Evolutionary conservation across 805 yeast species (phyloP), one percentile per base, ranked within the genome.

Genomic region (Zygosaccharomyces bisporus): DNA sequence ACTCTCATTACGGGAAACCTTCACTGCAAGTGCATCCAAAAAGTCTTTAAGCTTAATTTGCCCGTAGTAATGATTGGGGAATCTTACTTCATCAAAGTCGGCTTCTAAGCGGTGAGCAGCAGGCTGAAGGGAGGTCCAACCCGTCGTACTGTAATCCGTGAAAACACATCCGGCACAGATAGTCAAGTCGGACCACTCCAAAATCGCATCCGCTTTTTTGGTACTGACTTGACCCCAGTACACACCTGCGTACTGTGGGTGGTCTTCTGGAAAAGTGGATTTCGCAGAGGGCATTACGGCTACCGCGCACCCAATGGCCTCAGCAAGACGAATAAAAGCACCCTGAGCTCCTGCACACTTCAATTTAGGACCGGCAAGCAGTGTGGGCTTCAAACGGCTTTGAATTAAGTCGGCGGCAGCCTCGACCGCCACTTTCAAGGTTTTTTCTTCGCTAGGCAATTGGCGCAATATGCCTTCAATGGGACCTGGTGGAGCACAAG

Each of bases 181-280:
- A 17, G 39, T 34, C 12, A 34, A 12, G 12, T 34, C 39, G 17
- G 39, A 34, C 39, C 39, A 34, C 13, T 34, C 29, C 14, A 34
- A 17, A 2, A 34, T 34, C 9, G 39, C 39, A 19, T 34, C 39
- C 6, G 39, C 39, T 3, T 34, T 34, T 12, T 19, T 34, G 2
- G 39, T 34, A n/a, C 39, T 34, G 1, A 34, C 39, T 13, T 34
- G 21, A 13, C 39, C 39, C 39, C 39, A 34, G 39, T 34, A 34
- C 8, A 34, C 39, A 3, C 39, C 39, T 14, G 25, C 39, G 12
- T 34, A 34, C 17, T 35, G 39, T 3, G 39, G 39, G 25, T 35
- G 39, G 7, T 35, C 39, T 20, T 35, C 39, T 3, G 39, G 39
- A 25, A 35, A 35, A 6, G 19, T 2, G 4, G 39, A 35, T 16